Base-by-base conservation (phyloP, 768 basidiomycete genomes). In the Termitomyces sp. region DNA sequence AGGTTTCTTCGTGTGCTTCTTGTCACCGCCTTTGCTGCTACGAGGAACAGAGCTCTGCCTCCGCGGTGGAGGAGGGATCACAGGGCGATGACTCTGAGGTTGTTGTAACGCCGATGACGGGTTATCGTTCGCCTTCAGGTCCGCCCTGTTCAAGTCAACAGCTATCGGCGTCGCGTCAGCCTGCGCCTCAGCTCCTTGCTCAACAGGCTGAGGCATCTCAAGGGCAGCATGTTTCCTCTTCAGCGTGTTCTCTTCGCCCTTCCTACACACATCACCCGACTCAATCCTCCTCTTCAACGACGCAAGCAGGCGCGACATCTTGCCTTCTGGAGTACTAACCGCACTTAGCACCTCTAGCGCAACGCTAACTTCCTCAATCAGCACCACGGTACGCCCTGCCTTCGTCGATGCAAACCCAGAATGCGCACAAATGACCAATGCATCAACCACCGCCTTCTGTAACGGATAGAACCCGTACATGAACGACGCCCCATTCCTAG, bases 371-470 rank as follows among this genome's bases (percentile, higher is more conserved):
- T 70, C 71, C 30, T 70, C 71, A 58, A 67, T 53, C 37, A 67
- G 47, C 5, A 53, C 61, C 9, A 51, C 61, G 18, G 59, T 26
- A 39, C 62, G 62, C 20, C 57, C 60, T 10, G 44, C 34, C 24
- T 64, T 61, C 13, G 60, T 79, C 53, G 80, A 78, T 55, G 79
- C 65, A 46, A 89, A 76, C 55, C 81, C 82, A 8, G 83, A 80
- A 65, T 87, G 82, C 8, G 85, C 85, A 61, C 85, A 86, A 14
- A 84, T 75, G 20, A 88, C 79, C 5, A 82, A 79, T 0, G 91
- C 84, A 61, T 89, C 87, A 64, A 88, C 83, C 20, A 92, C 69
- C 14, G 83, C 74, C 59, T 85, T 79, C 16, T 80, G 78, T 50
- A 88, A 80, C 3, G 86, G 78, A 65, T 87, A 84, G 62, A 82